These are phyloP conservation scores for Phialophora tarda DNA, from an alignment of 2,329 filamentous ascomycete species.

Conservation along the genomic window DNA sequence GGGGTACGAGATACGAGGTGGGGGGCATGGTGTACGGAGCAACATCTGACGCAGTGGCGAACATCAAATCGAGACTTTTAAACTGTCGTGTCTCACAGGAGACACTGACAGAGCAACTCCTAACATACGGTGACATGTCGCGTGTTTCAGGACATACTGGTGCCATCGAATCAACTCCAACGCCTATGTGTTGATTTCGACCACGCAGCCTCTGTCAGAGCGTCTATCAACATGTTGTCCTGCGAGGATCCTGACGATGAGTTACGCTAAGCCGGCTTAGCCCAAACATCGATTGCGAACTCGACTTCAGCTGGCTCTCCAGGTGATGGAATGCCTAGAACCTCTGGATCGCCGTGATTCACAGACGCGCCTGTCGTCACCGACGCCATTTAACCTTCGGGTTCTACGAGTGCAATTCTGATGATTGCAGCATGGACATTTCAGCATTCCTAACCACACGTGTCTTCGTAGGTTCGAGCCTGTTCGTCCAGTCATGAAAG, in stretches of 20 bases:
- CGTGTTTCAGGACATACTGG: background rate
- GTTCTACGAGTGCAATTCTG: background rate
- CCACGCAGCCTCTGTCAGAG: too few species aligned
- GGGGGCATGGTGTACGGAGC: background rate
- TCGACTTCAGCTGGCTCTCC: background rate
- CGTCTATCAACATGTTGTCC: background rate
- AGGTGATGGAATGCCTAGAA: background rate
- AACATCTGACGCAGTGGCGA: background rate
- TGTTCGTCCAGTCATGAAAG: background rate
- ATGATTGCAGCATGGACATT: background rate
- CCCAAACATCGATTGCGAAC: background rate
- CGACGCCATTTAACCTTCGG: background rate
- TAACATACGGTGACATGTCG: background rate
- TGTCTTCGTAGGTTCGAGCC: background rate
- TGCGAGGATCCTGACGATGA: background rate
- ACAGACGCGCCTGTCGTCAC: background rate
- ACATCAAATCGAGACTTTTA: background rate
- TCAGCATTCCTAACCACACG: background rate
- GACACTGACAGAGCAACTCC: background rate
- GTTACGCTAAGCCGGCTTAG: background rate
- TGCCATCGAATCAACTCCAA: background rate
- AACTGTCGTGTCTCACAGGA: slow-evolving; percentile 1
- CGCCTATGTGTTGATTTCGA: background rate
- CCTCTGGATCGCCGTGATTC: background rate
- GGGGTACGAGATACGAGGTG: slow-evolving; percentile 10